phyloP scores from a whole-genome alignment of 1,284 basidiomycete species.

The Neolentinus lepideus region DNA sequence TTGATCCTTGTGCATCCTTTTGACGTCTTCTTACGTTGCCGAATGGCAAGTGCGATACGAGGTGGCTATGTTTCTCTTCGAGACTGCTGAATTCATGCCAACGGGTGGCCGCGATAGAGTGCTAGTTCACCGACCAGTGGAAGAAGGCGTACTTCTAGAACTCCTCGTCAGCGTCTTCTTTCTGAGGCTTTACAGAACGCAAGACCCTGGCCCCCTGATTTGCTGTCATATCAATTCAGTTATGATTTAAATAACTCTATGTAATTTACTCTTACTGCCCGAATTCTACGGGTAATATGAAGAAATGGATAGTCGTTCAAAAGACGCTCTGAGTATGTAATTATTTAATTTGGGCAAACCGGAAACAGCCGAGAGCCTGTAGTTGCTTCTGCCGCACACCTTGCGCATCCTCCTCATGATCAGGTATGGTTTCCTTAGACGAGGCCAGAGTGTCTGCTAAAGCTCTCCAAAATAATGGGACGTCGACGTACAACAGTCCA shows the following conservation, averaged over 20 bases:
- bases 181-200: background rate
- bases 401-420: no score
- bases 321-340: no score
- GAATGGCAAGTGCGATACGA: background rate
- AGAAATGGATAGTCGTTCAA: no score
- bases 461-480: background rate
- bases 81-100: background rate
- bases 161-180: background rate
- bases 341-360: background rate
- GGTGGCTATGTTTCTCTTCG: background rate
- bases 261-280: no score
- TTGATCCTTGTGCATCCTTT: background rate
- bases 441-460: background rate
- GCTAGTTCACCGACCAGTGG: background rate
- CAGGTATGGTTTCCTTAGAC: no score
- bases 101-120: background rate
- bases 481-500: background rate
- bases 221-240: no score
- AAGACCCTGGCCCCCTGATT: background rate
- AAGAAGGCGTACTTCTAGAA: background rate
- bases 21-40: no score
- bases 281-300: no score
- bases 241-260: background rate
- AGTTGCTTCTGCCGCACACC: no score
- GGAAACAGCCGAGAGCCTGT: background rate